Conservation (phyloP, 2,329 filamentous ascomycete genomes). For the Alternaria brassicicola region DNA sequence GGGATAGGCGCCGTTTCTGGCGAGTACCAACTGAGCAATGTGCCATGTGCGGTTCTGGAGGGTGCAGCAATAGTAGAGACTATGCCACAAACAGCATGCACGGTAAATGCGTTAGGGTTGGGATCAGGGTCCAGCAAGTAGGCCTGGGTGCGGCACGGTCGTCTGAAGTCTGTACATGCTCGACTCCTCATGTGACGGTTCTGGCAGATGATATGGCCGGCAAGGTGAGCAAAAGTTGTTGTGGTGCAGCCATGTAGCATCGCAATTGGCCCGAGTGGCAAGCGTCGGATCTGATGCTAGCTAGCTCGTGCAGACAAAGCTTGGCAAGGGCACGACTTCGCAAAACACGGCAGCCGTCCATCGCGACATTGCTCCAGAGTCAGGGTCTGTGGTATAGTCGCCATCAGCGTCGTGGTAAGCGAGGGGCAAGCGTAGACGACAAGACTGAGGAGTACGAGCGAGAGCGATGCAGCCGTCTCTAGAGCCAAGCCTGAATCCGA, state of each 20-base stretch:
- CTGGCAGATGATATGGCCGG: conserved; percentile 1
- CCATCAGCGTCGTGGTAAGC: neutral
- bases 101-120: conserved; percentile 17
- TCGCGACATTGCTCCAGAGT: conserved; percentile 6
- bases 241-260: conserved; percentile 30
- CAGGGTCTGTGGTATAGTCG: neutral
- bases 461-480: neutral
- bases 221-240: conserved; percentile 4
- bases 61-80: neutral
- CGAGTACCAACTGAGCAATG: conserved; percentile 17
- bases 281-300: conserved; percentile 31
- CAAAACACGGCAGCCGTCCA: conserved; percentile 13
- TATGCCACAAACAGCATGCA: neutral
- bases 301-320: conserved; percentile 30
- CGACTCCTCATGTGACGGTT: conserved; percentile 24
- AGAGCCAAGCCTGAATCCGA: neutral
- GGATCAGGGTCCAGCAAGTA: conserved; percentile 25
- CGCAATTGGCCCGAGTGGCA: conserved; percentile 32
- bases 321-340: conserved; percentile 29
- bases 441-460: neutral
- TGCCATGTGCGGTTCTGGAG: neutral
- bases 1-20: conserved; percentile 27
- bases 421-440: neutral
- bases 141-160: conserved; percentile 16
- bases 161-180: conserved; percentile 23